Evolutionary conservation across 805 yeast genomes (phyloP).

Genomic region (Wickerhamiella brachini): DNA sequence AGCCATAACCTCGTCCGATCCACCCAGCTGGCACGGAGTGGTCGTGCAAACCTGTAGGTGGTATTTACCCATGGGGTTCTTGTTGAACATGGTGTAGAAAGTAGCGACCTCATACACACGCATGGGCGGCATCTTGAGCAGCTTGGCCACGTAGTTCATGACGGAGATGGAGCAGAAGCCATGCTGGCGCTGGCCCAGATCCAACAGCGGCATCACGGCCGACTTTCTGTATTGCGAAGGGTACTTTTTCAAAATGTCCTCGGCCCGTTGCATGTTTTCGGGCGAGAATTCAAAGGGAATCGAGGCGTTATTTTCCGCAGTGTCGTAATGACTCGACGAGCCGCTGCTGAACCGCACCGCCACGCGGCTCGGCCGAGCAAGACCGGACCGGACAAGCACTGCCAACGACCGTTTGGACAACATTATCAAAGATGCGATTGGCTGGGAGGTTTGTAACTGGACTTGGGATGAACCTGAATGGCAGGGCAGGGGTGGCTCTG

Average conservation of each 20-base stretch:
- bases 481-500: neutral
- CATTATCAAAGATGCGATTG: conserved; percentile 2
- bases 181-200: conserved; percentile 73
- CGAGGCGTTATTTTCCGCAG: conserved; percentile 49
- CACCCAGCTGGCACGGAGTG: conserved; percentile 78
- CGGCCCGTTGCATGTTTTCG: conserved; percentile 55
- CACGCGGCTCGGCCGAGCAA: neutral
- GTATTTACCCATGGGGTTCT: conserved; percentile 74
- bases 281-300: conserved; percentile 59
- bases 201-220: conserved; percentile 78
- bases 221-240: conserved; percentile 80
- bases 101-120: conserved; percentile 88
- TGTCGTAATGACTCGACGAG: conserved; percentile 53
- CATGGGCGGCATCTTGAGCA: conserved; percentile 85
- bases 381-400: neutral
- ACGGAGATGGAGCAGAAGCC: conserved; percentile 79
- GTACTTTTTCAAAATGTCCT: conserved; percentile 60
- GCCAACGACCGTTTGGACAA: neutral
- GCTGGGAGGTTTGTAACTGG: conserved; percentile 1
- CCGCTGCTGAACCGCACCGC: neutral
- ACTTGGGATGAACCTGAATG: no score
- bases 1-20: conserved; percentile 63
- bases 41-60: conserved; percentile 80
- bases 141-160: conserved; percentile 78
- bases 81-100: conserved; percentile 81